Conservation (phyloP, 768 basidiomycete genomes). For the Tulasnella sp. region DNA sequence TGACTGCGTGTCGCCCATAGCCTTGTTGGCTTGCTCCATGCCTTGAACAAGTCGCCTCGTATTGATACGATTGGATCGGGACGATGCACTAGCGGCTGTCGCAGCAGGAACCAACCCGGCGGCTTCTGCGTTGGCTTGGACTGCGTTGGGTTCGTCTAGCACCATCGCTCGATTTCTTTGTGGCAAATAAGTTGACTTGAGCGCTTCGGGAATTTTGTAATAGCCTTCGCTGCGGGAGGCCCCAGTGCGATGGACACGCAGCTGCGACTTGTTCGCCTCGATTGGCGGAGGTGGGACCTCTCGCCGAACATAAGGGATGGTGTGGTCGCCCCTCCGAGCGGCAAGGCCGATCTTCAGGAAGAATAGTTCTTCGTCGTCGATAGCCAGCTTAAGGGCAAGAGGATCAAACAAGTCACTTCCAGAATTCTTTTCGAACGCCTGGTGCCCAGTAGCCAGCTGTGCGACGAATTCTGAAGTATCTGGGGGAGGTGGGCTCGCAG, state of each 20-base stretch:
- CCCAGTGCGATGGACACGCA: conserved; percentile 79
- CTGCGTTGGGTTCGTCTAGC: conserved; percentile 49
- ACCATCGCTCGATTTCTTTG: conserved; percentile 54
- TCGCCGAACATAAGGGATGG: conserved; percentile 40
- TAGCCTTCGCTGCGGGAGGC: conserved; percentile 93
- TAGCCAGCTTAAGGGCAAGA: conserved; percentile 43
- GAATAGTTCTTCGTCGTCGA: conserved; percentile 90
- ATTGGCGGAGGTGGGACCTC: conserved; percentile 41
- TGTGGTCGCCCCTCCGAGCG: conserved; percentile 43
- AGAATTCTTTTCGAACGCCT: background rate
- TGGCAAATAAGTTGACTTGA: conserved; percentile 90
- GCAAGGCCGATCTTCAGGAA: conserved; percentile 65
- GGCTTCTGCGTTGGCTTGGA: conserved; percentile 44
- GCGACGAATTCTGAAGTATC: background rate
- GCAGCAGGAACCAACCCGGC: conserved; percentile 1
- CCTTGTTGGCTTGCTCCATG: conserved; percentile 86
- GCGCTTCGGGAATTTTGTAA: conserved; percentile 90
- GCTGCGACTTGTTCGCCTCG: conserved; percentile 42
- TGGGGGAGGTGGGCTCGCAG: background rate
- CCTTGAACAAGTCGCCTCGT: conserved; percentile 90
- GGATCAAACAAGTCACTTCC: conserved; percentile 1
- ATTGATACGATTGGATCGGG: conserved; percentile 88
- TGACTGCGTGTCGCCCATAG: conserved; percentile 67
- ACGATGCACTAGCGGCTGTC: conserved; percentile 63
- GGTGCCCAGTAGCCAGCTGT: background rate